Base-by-base conservation (phyloP, 495 filamentous ascomycete genomes). In the Penicillium simplicissimum region DNA sequence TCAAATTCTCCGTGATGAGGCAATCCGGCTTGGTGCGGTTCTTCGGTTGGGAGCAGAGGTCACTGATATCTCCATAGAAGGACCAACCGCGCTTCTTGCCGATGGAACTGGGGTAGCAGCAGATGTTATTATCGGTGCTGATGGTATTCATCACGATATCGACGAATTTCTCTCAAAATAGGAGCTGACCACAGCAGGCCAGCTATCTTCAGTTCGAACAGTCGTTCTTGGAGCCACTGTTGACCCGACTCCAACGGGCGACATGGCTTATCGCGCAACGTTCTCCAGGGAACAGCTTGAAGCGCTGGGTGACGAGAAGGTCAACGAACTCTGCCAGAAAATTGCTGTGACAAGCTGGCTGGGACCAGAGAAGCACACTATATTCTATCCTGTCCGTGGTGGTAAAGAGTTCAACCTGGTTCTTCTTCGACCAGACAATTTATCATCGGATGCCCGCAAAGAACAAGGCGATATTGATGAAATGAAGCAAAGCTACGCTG, bases 341-440 rank as follows among this genome's bases (percentile, higher is more conserved):
- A 21, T 51, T 5, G 60, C 52, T 10, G 58, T 67, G 8, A 69
- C 64, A 3, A 62, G 53, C 42, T 91, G 88, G 88, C 70, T 89
- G 23, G 87, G 88, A 0, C 85, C 86, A 0, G 72, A 78, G 15
- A 73, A 79, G 8, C 85, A 88, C 60, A 81, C 78, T 11, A 84
- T 89, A 4, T 84, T 81, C 34, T 90, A 89, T 55, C 80, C 82
- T 11, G 65, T 90, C 6, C 75, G 81, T 11, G 80, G 78, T 7
- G 85, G 85, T 0, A 64, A 79, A 31, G 71, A 85, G 60, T 84
- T 82, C 59, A 90, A 90, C 59, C 80, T 90, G 56, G 87, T 90
- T 1, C 73, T 90, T 0, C 62, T 53, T 8, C 6, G 43, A 48
- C 40, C 58, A 8, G n/a, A 49, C 36, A 23, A 55, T 23, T 21